Percentiles rank a stretch among this genome's conserved stretches.
These are phyloP conservation scores for Aspergillus caelatus DNA, from an alignment of 2,329 filamentous ascomycete species.

Conservation along the genomic window DNA sequence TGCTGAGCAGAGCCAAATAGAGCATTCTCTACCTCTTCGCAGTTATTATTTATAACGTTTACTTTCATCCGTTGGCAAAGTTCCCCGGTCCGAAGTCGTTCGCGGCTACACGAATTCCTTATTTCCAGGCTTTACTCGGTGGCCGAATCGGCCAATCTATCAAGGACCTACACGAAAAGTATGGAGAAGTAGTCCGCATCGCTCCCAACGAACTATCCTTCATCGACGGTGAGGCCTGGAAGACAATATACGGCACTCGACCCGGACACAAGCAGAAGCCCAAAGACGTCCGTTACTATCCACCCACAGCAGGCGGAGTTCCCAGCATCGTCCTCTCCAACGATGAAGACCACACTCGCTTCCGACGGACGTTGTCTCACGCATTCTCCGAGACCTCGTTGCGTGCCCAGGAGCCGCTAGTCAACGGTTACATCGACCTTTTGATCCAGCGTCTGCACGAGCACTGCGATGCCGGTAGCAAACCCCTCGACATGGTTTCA, in stretches of 20 bases:
- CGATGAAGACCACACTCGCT: conserved; percentile 26
- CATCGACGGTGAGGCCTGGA: conserved; percentile 26
- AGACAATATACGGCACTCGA: conserved; percentile 30
- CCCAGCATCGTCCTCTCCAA: conserved; percentile 19
- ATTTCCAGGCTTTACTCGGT: conserved; percentile 13
- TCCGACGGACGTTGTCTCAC: conserved; percentile 34
- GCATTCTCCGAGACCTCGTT: conserved; percentile 43
- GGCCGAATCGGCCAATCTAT: background rate
- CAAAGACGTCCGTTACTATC: background rate
- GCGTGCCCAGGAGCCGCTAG: conserved; percentile 37
- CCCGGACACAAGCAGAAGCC: conserved; percentile 11
- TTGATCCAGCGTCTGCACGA: conserved; percentile 27
- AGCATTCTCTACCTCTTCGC: too few relatives aligned
- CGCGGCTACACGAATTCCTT: conserved; percentile 15
- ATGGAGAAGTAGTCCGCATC: conserved; percentile 30
- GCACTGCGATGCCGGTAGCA: conserved; percentile 7
- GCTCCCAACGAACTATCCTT: conserved; percentile 37
- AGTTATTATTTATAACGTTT: background rate
- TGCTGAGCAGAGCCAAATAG: too few relatives aligned
- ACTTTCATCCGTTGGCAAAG: conserved; percentile 13
- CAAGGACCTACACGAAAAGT: conserved; percentile 11
- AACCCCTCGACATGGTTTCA: conserved; percentile 23
- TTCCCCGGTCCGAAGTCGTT: conserved; percentile 21
- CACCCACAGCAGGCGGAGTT: background rate
- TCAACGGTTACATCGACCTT: conserved; percentile 34